Evolutionary conservation across 2,329 filamentous ascomycete genomes (phyloP).

Genomic region (Colletotrichum euphorbiae): DNA sequence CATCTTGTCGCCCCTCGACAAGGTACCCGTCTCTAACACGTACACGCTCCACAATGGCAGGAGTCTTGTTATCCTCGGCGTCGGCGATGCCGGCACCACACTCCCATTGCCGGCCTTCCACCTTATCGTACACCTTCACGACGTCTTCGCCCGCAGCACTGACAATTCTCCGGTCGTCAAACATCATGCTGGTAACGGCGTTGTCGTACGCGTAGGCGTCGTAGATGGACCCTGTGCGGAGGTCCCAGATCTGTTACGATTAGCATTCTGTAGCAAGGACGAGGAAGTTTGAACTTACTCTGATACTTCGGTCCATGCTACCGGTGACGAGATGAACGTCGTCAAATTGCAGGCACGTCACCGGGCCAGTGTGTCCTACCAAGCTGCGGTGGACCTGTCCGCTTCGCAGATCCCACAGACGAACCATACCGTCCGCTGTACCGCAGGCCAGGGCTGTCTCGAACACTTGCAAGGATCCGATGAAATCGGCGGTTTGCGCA

Average conservation of each 20-base stretch:
- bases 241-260: constrained; percentile 91
- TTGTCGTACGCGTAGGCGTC: constrained; percentile 97
- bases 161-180: constrained; percentile 90
- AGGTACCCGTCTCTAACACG: constrained; percentile 94
- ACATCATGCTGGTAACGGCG: constrained; percentile 96
- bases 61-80: constrained; percentile 72
- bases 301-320: constrained; percentile 90
- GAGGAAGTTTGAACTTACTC: constrained; percentile 71
- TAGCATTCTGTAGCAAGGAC: not conserved
- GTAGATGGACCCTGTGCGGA: constrained; percentile 93
- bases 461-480: constrained; percentile 94
- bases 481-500: constrained; percentile 84
- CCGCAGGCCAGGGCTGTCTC: constrained; percentile 95
- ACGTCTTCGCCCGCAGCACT: constrained; percentile 91
- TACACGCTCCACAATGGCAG: constrained; percentile 83
- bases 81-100: constrained; percentile 85
- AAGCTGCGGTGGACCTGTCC: constrained; percentile 97
- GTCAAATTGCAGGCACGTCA: constrained; percentile 96
- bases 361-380: constrained; percentile 93
- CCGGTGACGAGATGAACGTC: constrained; percentile 95
- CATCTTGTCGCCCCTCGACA: constrained; percentile 88
- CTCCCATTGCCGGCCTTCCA: constrained; percentile 95
- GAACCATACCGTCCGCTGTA: constrained; percentile 96
- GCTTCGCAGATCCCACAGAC: constrained; percentile 95
- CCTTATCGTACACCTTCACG: constrained; percentile 98